A percentile compares a stretch with the other conserved stretches of the same genome.
Conservation (phyloP, 345 rosid species). For the Brassica rapa region DNA sequence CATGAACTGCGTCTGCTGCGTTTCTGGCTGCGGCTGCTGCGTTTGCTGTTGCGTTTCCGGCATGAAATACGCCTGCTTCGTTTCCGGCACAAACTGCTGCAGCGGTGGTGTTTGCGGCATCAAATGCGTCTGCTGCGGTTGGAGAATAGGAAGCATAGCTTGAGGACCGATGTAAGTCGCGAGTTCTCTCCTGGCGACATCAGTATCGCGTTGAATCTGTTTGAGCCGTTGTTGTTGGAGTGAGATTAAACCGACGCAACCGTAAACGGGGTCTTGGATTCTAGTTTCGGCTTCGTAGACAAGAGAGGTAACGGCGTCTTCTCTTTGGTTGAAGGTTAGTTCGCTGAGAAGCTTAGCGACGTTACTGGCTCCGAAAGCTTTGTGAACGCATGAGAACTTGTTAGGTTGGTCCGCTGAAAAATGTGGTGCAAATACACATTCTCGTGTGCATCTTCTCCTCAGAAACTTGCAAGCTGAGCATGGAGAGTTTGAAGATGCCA, state of each 20-base stretch:
- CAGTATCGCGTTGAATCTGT: conserved; percentile 51
- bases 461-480: conserved; percentile 66
- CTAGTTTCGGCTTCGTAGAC: conserved; percentile 75
- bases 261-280: conserved; percentile 82
- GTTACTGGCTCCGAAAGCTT: conserved; percentile 66
- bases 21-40: too few relatives aligned
- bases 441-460: conserved; percentile 65
- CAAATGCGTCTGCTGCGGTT: conserved; percentile 33
- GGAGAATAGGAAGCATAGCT: conserved; percentile 47
- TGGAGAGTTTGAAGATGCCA: conserved; percentile 59
- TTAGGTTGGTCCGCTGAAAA: conserved; percentile 63
- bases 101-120: conserved; percentile 12
- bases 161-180: conserved; percentile 45
- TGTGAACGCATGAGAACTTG: conserved; percentile 52
- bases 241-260: conserved; percentile 78
- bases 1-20: too few relatives aligned
- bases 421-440: conserved; percentile 69
- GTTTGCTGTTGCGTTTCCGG: too few relatives aligned
- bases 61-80: too few relatives aligned
- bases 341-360: conserved; percentile 66
- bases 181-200: conserved; percentile 60
- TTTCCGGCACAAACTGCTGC: too few relatives aligned
- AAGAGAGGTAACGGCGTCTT: conserved; percentile 72
- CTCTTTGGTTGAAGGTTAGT: conserved; percentile 47
- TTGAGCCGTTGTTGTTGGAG: conserved; percentile 65